Evolutionary conservation across 2,329 filamentous ascomycete species (phyloP), one percentile per base, ranked within the genome.

Genomic region (Phyllosticta ampelicida): DNA sequence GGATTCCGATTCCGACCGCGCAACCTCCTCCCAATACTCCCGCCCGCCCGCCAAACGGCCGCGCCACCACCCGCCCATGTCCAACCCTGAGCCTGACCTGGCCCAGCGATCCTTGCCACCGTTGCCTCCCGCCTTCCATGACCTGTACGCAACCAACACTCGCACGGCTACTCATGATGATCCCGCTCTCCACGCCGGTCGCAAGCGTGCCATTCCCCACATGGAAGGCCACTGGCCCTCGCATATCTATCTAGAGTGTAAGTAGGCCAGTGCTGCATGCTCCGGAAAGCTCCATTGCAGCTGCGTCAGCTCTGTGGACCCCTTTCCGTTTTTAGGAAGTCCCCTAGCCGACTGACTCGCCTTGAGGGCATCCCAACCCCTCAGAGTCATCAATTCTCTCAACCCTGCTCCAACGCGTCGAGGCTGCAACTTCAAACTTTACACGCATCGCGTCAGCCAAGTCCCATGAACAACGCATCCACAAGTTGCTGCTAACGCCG

Each of bases 231-330:
- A 90, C 71, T 99, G 94, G 94, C 90, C 92, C 1, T 90, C 86
- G 30, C 92, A 97, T 73, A 70, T 97, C 51, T 97, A 95, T 71
- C 78, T 96, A 59, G 92, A 97, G 75, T 99, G 94, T 95, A 78
- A 74, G 84, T 51, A 26, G 8, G 8, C 8, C 8, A 5, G 10
- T 36, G 48, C 36, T 36, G 49, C 6, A 8, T 8, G 23, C 23
- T 26, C 11, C 30, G 30, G 30, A 44, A 13, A 44, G 2, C 13
- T 44, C 48, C 20, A 13, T 36, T 16, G 13, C 19, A 44, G 36
- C 36, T 30, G 48, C 50, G 29, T 19, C 30, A 58, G 76, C n/a
- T 62, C 30, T 44, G 50, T 52, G 50, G 44, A 52, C 48, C 56
- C 48, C 26, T 44, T 16, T 28, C 36, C 51, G 10, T 55, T 48